phyloP scores from a whole-genome alignment of 176 grass and related monocot genomes.

The Ananas comosus region DNA sequence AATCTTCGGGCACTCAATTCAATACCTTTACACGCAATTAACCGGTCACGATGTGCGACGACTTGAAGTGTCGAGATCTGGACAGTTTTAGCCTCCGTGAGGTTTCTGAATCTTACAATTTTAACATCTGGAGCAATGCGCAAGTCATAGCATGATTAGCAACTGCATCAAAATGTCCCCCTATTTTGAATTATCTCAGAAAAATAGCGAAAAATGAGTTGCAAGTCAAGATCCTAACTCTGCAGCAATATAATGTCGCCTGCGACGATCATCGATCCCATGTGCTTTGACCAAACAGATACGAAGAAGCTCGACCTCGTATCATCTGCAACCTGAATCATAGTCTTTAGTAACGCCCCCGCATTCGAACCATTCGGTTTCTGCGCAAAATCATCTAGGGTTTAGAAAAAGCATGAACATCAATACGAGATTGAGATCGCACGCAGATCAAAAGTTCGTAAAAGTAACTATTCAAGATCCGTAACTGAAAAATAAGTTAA shows the following conservation, averaged over 20 bases:
- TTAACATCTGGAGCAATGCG: conserved; percentile 41
- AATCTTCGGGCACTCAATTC: not conserved
- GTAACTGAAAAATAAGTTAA: too few relatives aligned
- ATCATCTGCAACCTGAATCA: conserved; percentile 39
- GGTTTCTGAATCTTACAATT: conserved; percentile 49
- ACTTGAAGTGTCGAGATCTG: conserved; percentile 34
- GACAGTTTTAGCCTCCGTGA: conserved; percentile 43
- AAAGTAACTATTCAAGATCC: too few relatives aligned
- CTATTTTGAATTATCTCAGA: not conserved
- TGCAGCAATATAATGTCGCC: conserved; percentile 47
- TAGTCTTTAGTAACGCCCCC: conserved; percentile 25
- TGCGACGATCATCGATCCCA: conserved; percentile 14
- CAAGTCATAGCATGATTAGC: too few relatives aligned
- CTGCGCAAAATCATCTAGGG: conserved; percentile 8
- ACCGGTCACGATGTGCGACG: conserved; percentile 30
- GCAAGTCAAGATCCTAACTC: conserved; percentile 24
- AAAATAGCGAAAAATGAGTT: not conserved
- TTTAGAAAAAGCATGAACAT: not conserved
- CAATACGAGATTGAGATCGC: not conserved
- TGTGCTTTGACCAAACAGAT: conserved; percentile 40
- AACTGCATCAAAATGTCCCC: too few relatives aligned
- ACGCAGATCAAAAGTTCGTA: not conserved
- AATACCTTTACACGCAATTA: conserved; percentile 30
- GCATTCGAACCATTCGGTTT: conserved; percentile 27
- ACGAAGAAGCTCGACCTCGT: conserved; percentile 39